Percentiles rank a stretch among this genome's conserved stretches.
Conservation (phyloP, 2,329 filamentous ascomycete genomes). For the Coniochaeta sp. region DNA sequence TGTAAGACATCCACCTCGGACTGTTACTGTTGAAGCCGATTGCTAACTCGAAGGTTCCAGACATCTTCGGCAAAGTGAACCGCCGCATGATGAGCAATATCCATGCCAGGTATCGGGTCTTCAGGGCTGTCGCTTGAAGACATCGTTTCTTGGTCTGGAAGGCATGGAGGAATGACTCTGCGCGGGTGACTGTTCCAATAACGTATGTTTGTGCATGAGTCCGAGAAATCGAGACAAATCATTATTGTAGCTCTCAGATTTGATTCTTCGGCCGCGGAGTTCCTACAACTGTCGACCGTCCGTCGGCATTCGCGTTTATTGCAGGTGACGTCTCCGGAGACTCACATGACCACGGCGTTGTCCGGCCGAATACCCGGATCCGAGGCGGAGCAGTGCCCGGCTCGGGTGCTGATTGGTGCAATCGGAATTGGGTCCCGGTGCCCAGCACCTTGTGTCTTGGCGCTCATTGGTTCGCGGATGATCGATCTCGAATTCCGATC, state of each 20-base stretch:
- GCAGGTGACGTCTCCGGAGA: neutral
- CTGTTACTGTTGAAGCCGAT: no score
- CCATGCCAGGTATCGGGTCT: constrained; percentile 1
- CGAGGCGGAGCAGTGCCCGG: neutral
- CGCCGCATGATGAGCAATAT: constrained; percentile 3
- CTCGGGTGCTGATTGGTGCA: neutral
- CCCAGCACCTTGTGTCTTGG: neutral
- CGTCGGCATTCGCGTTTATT: no score
- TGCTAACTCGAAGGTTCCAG: neutral
- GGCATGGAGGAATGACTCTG: no score
- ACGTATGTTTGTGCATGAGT: no score
- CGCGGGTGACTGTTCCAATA: no score
- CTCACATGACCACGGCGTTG: neutral
- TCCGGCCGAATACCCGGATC: neutral
- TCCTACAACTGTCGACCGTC: no score
- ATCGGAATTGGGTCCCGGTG: neutral
- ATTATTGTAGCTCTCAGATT: no score
- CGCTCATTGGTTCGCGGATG: neutral
- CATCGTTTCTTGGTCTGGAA: no score
- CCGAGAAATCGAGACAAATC: no score
- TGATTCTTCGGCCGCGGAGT: no score
- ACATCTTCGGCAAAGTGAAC: constrained; percentile 5
- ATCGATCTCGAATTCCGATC: no score
- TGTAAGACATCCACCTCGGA: no score
- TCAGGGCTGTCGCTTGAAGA: constrained; percentile 2